Base-by-base conservation (phyloP, 2,329 filamentous ascomycete genomes). In the Bisporella sp. region DNA sequence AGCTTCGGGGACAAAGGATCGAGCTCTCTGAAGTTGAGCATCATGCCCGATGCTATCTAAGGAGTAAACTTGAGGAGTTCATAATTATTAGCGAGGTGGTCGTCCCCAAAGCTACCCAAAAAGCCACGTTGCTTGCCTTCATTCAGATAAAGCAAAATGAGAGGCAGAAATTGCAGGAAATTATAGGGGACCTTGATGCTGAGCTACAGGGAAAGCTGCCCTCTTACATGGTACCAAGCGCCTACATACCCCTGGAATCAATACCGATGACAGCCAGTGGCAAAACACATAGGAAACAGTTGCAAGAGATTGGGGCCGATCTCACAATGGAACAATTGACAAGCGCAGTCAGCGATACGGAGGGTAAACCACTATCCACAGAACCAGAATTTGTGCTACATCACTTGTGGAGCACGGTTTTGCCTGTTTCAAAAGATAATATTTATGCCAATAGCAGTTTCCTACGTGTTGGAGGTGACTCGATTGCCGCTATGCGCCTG, bases 401-500 rank as follows among this genome's bases (percentile, higher is more conserved):
- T 11, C 31, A 33, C 21, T 32, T 56, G 12, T 56, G 49, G 48
- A 30, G 43, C 9, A 12, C 13, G 21, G 30, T 50, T 45, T 29
- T 55, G n/a, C 37, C 33, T 21, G 32, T 46, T 28, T 31, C 43
- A 9, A 7, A 30, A 6, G 29, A 37, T 11, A 63, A 59, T 1
- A 48, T 52, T 47, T 45, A 44, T 12, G 29, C 45, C 7, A 30
- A 52, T 41, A 66, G 67, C 42, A 70, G 64, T 52, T 72, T 72
- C 59, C 68, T 69, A 52, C 54, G 53, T 3, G 51, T 68, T 1
- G 64, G 65, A n/a, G 67, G 66, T 28, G 65, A 66, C 45, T 66
- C 64, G 1, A 51, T 68, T 1, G 41, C 49, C 9, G 64, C 65
- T 1, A 71, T 70, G 61, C 72, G 69, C 39, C 54, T 77, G 4